Evolutionary conservation across 352 stramenopile genomes (phyloP), one percentile per base, ranked within the genome.

Genomic region (Pythium coloratum): DNA sequence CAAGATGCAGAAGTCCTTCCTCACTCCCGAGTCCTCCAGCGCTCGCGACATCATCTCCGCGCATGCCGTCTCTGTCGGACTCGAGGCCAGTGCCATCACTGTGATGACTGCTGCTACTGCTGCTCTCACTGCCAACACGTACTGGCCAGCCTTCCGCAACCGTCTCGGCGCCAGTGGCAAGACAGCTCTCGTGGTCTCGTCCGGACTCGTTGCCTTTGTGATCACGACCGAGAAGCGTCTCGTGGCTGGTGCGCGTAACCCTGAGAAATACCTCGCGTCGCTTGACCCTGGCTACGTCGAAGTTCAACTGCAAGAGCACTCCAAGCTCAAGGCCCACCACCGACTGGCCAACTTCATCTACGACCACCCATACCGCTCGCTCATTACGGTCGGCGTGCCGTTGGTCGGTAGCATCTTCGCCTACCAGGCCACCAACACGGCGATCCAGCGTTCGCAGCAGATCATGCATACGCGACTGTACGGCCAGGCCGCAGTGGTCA

Each of bases 401-500:
- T 62, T 92, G 6, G 86, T 95, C 0, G 84, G 81, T 18, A 72
- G 83, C 57, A 95, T 95, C 64, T 92, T 83, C 72, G 63, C 74
- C 18, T 86, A 78, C 61, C 86, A 95, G 74, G 72, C 75, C 60
- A 67, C 84, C 55, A 93, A 95, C 75, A 83, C 75, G 69, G 76
- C 74, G 54, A 88, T 95, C 69, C 76, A 79, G 47, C 47, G 68
- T 5, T 93, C 86, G 66, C 86, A 95, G 76, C 81, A 92, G 84
- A 88, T 95, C 70, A 95, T 95, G 86, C 79, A 92, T 74, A 90
- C 86, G 55, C 84, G 86, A 60, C 89, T 95, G 56, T 95, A 95
- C 73, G 84, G 86, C 55, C 86, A 95, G 55, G 77, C 71, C 24
- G 71, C 83, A 0, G 78, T 91, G 1, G 83, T 95, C 2, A 71